Conservation (phyloP, 768 basidiomycete species). For the Cyathus striatus region DNA sequence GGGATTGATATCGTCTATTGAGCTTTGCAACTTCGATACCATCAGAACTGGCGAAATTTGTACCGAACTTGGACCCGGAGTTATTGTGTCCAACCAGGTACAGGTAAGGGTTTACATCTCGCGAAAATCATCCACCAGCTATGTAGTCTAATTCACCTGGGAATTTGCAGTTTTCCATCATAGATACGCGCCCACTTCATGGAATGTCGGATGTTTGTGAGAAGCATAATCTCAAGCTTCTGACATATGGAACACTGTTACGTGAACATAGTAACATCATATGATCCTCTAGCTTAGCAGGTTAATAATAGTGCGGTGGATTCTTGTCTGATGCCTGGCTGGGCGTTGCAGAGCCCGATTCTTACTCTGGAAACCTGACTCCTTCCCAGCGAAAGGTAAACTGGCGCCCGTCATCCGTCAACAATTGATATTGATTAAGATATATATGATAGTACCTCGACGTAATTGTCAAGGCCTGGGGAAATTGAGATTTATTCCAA, state of each 20-base stretch:
- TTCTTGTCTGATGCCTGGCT: conserved; percentile 80
- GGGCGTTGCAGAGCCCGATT: conserved; percentile 60
- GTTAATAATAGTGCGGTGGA: conserved; percentile 67
- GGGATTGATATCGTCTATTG: conserved; percentile 59
- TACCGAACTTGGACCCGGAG: conserved; percentile 61
- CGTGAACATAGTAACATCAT: no score
- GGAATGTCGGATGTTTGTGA: conserved; percentile 75
- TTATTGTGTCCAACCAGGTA: conserved; percentile 78
- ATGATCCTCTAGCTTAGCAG: no score
- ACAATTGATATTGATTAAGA: conserved; percentile 1
- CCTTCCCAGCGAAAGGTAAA: conserved; percentile 80
- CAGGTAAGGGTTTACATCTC: conserved; percentile 42
- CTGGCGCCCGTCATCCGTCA: no score
- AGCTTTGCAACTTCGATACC: conserved; percentile 80
- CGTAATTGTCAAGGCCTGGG: conserved; percentile 78
- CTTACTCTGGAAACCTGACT: conserved; percentile 61
- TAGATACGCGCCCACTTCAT: conserved; percentile 73
- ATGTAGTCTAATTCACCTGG: no score
- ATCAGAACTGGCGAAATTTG: conserved; percentile 76
- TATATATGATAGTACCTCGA: conserved; percentile 63
- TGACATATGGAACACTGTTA: conserved; percentile 82
- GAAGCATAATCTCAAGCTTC: conserved; percentile 64
- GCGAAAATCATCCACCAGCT: no score
- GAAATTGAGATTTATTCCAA: conserved; percentile 74
- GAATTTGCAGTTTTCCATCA: conserved; percentile 62